Percentiles rank a stretch among this genome's conserved stretches.
Evolutionary conservation across 192 early-diverging fungal genomes (phyloP).

Genomic region (Thamnidium elegans): DNA sequence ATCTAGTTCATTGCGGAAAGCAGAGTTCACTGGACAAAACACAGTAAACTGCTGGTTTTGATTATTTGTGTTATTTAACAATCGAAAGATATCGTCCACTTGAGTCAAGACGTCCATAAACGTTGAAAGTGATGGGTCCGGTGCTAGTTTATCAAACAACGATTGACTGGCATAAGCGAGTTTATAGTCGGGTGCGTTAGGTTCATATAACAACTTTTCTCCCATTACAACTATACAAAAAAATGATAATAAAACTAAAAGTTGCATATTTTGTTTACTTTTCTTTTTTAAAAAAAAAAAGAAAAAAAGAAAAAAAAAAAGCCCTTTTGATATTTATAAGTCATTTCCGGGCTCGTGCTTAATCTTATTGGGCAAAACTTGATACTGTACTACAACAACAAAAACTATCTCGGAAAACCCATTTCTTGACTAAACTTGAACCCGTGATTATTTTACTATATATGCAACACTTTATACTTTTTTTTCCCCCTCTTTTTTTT

Average conservation of each 20-base stretch:
- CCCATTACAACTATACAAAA: not conserved
- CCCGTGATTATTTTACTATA: too few relatives aligned
- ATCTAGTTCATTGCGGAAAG: slow-evolving; percentile 19
- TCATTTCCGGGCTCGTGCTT: not conserved
- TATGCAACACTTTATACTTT: not conserved
- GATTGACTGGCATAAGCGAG: slow-evolving; percentile 21
- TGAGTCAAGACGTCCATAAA: slow-evolving; percentile 36
- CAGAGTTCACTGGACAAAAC: slow-evolving; percentile 35
- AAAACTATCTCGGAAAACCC: too few relatives aligned
- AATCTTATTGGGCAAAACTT: too few relatives aligned
- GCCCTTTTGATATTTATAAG: not conserved
- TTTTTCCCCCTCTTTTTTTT: not conserved
- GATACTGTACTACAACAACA: too few relatives aligned
- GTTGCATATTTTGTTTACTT: not conserved
- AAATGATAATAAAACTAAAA: not conserved
- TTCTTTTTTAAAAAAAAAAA: slow-evolving; percentile 11
- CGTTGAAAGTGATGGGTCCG: slow-evolving; percentile 29
- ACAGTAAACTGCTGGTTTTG: slow-evolving; percentile 23
- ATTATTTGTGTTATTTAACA: slow-evolving; percentile 22
- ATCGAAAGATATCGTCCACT: slow-evolving; percentile 21
- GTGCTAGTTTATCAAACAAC: slow-evolving; percentile 34
- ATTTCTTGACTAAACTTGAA: too few relatives aligned
- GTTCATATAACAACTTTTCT: slow-evolving; percentile 22
- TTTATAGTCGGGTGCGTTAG: slow-evolving; percentile 27
- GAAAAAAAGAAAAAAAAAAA: slow-evolving; percentile 19